Percentiles rank a stretch among this genome's conserved stretches.
Conservation (phyloP, 2,329 filamentous ascomycete genomes). For the Zalaria sp. region DNA sequence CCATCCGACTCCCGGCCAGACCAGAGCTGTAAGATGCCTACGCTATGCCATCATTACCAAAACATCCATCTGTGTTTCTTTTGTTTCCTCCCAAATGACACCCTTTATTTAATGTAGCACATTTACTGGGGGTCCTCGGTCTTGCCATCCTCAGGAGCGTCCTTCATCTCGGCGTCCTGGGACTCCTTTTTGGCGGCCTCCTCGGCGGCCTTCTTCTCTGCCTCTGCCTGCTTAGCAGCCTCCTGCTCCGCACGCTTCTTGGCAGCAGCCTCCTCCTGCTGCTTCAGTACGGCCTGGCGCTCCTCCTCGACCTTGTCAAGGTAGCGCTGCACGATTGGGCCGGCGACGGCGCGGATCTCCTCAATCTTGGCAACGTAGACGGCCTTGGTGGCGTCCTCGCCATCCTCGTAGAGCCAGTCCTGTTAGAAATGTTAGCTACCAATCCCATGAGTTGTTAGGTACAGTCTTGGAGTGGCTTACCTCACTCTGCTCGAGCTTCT, state of each 20-base stretch:
- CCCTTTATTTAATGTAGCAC: too few species aligned
- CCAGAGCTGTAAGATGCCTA: too few species aligned
- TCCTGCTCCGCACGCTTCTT: conserved; percentile 54
- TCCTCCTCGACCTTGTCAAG: conserved; percentile 88
- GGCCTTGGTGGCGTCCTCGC: conserved; percentile 86
- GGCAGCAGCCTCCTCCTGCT: conserved; percentile 50
- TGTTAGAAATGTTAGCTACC: conserved; percentile 24
- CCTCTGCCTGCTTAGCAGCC: conserved; percentile 64
- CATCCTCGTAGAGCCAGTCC: conserved; percentile 98
- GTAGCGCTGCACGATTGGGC: conserved; percentile 85
- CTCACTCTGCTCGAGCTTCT: conserved; percentile 73
- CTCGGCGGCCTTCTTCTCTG: conserved; percentile 43
- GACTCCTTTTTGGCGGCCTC: conserved; percentile 25
- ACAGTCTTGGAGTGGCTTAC: conserved; percentile 34
- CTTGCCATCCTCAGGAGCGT: conserved; percentile 33
- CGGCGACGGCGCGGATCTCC: conserved; percentile 80
- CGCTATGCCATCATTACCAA: too few species aligned
- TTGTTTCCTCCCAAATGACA: too few species aligned
- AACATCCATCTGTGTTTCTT: too few species aligned
- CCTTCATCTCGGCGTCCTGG: conserved; percentile 44
- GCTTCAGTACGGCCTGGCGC: conserved; percentile 54
- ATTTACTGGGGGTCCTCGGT: background rate
- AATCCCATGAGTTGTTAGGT: background rate
- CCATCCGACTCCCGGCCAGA: too few species aligned
- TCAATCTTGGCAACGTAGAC: conserved; percentile 92